Evolutionary conservation across 768 basidiomycete genomes (phyloP), one percentile per base, ranked within the genome.

Genomic region (Hebeloma cylindrosporum): DNA sequence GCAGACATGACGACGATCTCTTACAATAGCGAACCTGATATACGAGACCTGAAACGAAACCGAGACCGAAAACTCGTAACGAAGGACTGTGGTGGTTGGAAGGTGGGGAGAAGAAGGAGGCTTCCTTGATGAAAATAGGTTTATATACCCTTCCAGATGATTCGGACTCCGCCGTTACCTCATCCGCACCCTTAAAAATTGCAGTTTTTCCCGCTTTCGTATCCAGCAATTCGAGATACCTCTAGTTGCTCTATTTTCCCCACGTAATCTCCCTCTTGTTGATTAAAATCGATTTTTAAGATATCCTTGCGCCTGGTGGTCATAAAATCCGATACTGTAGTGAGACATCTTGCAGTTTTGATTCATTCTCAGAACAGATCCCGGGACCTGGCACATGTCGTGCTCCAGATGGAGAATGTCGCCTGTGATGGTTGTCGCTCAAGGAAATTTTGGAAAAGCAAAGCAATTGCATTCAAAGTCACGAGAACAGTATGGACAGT

Each of bases 1-100:
- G 85, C 73, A 68, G 85, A 79, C 83, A 87, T 86, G 72, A 74
- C 79, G 72, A 72, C 60, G 61, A 56, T 53, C 66, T 71, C 66
- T 67, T 70, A 77, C 73, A 78, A 74, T 74, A 73, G 63, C 65
- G 69, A 69, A 63, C 68, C 69, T 69, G 69, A 69, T 70, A 78
- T 66, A 77, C 63, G 69, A 73, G 66, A 67, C 71, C 66, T 64
- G 65, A 73, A 77, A 51, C 70, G 71, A 69, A 80, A 79, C 74
- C 69, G 75, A 72, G 68, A 78, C 71, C 65, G 66, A 70, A 72
- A 78, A 72, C 69, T 69, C 58, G 71, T 62, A 75, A 68, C 66
- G 69, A 66, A 60, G 60, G 64, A 68, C 61, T 62, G 64, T 69
- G 72, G 69, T 72, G 71, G 78, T 74, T 70, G 59, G 65, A 66